A percentile compares a stretch with the other conserved stretches of the same genome.
Evolutionary conservation across 1,284 basidiomycete genomes (phyloP).

Genomic region (Mycena citricolor): DNA sequence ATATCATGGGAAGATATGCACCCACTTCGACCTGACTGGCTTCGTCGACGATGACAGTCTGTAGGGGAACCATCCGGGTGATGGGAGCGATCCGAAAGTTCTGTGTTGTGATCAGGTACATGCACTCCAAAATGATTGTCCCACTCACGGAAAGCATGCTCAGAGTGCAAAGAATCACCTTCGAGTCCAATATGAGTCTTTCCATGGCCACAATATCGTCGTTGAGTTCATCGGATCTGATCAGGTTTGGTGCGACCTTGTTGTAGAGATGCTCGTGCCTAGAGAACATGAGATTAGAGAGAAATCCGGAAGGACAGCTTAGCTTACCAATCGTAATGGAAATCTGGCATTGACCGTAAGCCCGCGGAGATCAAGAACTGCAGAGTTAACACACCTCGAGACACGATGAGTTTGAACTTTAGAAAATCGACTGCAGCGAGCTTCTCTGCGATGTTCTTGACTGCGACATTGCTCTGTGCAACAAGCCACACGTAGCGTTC

Average conservation of each 20-base stretch:
- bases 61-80: conserved; percentile 36
- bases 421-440: conserved; percentile 40
- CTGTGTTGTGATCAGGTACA: too few species aligned
- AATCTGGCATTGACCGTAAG: conserved; percentile 34
- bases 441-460: conserved; percentile 62
- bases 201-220: conserved; percentile 28
- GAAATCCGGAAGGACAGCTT: background rate
- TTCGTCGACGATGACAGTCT: conserved; percentile 46
- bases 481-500: conserved; percentile 49
- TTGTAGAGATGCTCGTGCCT: conserved; percentile 68
- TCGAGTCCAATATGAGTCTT: conserved; percentile 36
- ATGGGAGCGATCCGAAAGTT: conserved; percentile 30
- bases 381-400: conserved; percentile 27
- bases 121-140: too few species aligned
- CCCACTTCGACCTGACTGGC: conserved; percentile 51
- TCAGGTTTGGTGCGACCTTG: conserved; percentile 39
- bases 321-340: conserved; percentile 57
- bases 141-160: conserved; percentile 60
- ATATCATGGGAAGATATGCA: conserved; percentile 49
- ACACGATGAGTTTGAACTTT: conserved; percentile 52
- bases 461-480: conserved; percentile 55
- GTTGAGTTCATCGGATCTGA: conserved; percentile 42
- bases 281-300: conserved; percentile 8
- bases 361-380: background rate
- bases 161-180: conserved; percentile 58